Conservation (phyloP, 305 asterid genomes). For the Striga hermonthica region DNA sequence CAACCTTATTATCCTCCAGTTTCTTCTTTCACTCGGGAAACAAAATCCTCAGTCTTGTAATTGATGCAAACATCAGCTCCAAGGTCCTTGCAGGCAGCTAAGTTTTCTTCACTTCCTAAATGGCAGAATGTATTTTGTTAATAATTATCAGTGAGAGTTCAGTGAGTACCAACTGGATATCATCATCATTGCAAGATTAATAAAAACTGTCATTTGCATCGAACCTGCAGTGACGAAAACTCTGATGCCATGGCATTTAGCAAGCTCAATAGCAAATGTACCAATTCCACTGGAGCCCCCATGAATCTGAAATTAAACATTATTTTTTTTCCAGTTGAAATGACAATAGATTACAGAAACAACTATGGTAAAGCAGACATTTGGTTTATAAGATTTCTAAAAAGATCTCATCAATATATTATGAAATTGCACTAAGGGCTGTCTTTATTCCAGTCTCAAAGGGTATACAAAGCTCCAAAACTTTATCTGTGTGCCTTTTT, state of each 20-base stretch:
- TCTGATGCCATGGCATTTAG: slow-evolving; percentile 65
- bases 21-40: slow-evolving; percentile 83
- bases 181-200: slow-evolving; percentile 22
- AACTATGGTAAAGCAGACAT: too few relatives aligned
- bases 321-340: background rate
- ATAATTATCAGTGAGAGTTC: background rate
- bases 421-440: too few relatives aligned
- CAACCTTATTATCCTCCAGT: slow-evolving; percentile 91
- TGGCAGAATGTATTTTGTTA: slow-evolving; percentile 16
- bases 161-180: background rate
- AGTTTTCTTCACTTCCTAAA: slow-evolving; percentile 85
- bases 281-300: slow-evolving; percentile 99
- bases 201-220: slow-evolving; percentile 18
- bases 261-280: slow-evolving; percentile 91
- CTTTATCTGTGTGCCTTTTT: background rate
- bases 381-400: too few relatives aligned
- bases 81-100: slow-evolving; percentile 83
- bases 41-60: slow-evolving; percentile 89
- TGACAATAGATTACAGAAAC: too few relatives aligned
- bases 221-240: slow-evolving; percentile 93
- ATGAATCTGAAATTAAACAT: slow-evolving; percentile 57
- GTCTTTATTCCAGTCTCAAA: slow-evolving; percentile 6
- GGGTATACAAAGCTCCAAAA: background rate
- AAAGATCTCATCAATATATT: too few relatives aligned
- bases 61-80: slow-evolving; percentile 97